Evolutionary conservation across 225 moss, liverwort and hornwort genomes (phyloP), one percentile per base, ranked within the genome.

Genomic region (Neckera pumila): DNA sequence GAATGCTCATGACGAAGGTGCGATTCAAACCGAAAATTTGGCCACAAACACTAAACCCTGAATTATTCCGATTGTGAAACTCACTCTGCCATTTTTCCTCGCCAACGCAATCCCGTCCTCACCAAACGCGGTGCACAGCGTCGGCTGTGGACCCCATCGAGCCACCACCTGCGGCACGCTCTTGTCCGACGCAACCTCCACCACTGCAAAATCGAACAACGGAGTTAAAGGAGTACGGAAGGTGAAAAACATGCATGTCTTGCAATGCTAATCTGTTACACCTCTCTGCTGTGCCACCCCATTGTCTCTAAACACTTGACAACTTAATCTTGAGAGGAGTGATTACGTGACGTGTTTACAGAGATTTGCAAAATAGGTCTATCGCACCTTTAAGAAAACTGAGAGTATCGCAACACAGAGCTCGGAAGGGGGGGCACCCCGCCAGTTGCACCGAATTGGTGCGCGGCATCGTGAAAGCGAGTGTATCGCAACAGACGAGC

Each of bases 371-470:
- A 17, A 47, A 53, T 21, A 12, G 64, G 54, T 9, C 6, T 8
- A 45, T 19, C 81, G 22, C 51, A 98, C 97, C 97, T 97, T 98
- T 97, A 27, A 96, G 90, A 28, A 93, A 92, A 57, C 98, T 95
- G 72, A 97, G 90, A 26, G 92, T 90, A 81, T 98, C 98, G 77
- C 95, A 93, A 86, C 96, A 97, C n/a, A 98, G 88, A 15, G 93
- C 95, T 76, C 96, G 95, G 80, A 97, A 93, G 16, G 83, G 92
- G 19, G 95, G 95, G 86, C 95, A 94, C 40, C 95, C 97, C 34
- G 96, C 94, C 85, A 95, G 83, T 63, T 96, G 95, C 90, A 94
- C 92, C 78, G 92, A 90, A 42, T 89, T 90, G 58, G 97, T 89
- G 76, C 97, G 97, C 89, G 95, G 96, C 98, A 98, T 98, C 81